Percentiles rank a stretch among this genome's conserved stretches.
phyloP scores from a whole-genome alignment of 192 early-diverging fungal genomes.

The Endogone sp. region DNA sequence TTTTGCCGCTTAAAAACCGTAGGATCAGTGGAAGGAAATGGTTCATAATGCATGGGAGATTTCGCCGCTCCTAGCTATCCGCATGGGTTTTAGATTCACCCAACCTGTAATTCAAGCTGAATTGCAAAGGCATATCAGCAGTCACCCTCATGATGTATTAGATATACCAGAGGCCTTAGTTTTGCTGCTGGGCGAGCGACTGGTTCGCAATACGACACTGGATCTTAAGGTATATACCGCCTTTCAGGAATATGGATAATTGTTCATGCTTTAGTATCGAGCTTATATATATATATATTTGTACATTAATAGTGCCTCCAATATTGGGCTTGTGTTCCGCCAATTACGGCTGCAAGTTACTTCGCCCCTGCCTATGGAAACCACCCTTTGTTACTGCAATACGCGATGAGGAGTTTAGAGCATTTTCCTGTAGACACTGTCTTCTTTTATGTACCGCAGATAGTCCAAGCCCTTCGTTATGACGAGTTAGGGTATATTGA shows the following conservation, averaged over 20 bases:
- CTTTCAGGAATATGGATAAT: neutral
- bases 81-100: constrained; percentile 71
- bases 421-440: constrained; percentile 89
- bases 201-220: constrained; percentile 22
- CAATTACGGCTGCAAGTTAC: constrained; percentile 83
- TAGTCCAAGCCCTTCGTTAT: constrained; percentile 92
- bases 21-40: constrained; percentile 71
- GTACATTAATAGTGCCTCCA: constrained; percentile 59
- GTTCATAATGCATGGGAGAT: constrained; percentile 82
- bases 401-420: constrained; percentile 88
- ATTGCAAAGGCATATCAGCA: constrained; percentile 57
- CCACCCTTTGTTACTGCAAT: constrained; percentile 93
- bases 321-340: constrained; percentile 89
- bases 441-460: constrained; percentile 98
- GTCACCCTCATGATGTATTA: constrained; percentile 62
- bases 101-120: constrained; percentile 62
- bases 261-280: no score
- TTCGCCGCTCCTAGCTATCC: constrained; percentile 78
- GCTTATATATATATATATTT: constrained; percentile 16
- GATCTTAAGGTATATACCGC: constrained; percentile 21
- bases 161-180: constrained; percentile 69
- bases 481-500: constrained; percentile 93
- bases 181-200: constrained; percentile 65
- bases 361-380: constrained; percentile 65
- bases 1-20: neutral